Percentiles rank a stretch among this genome's conserved stretches.
These are phyloP conservation scores for Clavaria fumosa DNA, from an alignment of 768 basidiomycete genomes.

Conservation along the genomic window DNA sequence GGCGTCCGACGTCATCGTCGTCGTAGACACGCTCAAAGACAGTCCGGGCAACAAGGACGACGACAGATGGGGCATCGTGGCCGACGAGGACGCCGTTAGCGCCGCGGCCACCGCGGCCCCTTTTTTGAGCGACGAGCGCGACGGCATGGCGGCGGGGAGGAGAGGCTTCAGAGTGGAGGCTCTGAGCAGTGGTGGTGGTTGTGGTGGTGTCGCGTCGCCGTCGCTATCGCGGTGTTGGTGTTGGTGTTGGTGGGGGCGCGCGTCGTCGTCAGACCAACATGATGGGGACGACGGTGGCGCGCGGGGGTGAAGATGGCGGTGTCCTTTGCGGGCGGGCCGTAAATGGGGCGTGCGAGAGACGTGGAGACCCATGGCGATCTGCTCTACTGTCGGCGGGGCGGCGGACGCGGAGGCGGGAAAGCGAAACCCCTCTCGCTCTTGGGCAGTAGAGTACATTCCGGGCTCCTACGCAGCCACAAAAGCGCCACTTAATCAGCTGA, in stretches of 20 bases:
- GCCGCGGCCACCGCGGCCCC: slow-evolving; percentile 20
- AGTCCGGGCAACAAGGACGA: no score
- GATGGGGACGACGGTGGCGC: slow-evolving; percentile 9
- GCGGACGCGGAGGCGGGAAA: slow-evolving; percentile 19
- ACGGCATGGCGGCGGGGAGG: no score
- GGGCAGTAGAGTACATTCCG: slow-evolving; percentile 28
- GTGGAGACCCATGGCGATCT: slow-evolving; percentile 73
- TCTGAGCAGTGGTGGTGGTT: no score
- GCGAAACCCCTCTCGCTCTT: slow-evolving; percentile 19
- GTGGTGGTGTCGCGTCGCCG: slow-evolving; percentile 25
- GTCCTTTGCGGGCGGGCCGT: slow-evolving; percentile 14
- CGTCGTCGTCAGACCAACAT: slow-evolving; percentile 10
- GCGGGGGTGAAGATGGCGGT: neutral
- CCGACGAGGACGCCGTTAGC: slow-evolving; percentile 28
- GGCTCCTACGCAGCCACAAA: no score
- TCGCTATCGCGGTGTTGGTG: slow-evolving; percentile 12
- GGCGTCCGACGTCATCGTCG: slow-evolving; percentile 8
- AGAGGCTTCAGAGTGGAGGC: no score
- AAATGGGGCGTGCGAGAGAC: slow-evolving; percentile 63
- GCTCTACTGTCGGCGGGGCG: slow-evolving; percentile 48
- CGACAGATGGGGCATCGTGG: slow-evolving; percentile 40
- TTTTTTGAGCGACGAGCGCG: slow-evolving; percentile 54
- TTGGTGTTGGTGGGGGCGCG: slow-evolving; percentile 10
- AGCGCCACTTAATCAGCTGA: no score
- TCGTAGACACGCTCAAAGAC: slow-evolving; percentile 10